Percentiles rank a stretch among this genome's conserved stretches.
Conservation (phyloP, 768 basidiomycete species). For the Boletellus ananiceps region DNA sequence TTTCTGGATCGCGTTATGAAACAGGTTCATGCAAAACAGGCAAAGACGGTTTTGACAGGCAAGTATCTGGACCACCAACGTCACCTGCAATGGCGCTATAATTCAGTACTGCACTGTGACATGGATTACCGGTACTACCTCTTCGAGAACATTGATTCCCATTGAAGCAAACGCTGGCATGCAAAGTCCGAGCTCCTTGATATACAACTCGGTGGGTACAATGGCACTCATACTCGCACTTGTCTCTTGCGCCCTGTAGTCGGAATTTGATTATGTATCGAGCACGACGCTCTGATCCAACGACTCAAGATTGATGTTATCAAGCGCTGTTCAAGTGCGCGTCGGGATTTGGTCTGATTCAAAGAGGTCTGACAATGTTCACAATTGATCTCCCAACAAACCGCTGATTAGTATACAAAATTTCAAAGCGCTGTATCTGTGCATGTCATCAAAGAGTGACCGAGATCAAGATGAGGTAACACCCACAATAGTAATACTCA, state of each 20-base stretch:
- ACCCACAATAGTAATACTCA: constrained; percentile 87
- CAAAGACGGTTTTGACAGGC: too few species aligned
- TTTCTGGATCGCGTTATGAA: too few species aligned
- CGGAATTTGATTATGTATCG: not conserved
- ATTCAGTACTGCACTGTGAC: too few species aligned
- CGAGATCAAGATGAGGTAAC: not conserved
- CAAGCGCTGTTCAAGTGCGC: not conserved
- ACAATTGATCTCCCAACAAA: not conserved
- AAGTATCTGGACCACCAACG: too few species aligned
- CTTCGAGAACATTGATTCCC: too few species aligned
- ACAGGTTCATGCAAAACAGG: too few species aligned
- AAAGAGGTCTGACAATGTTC: not conserved
- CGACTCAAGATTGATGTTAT: not conserved
- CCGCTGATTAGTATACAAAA: constrained; percentile 1
- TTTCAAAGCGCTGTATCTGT: constrained; percentile 44
- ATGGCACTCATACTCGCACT: not conserved
- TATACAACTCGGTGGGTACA: not conserved
- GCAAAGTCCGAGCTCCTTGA: not conserved
- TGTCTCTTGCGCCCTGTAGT: not conserved
- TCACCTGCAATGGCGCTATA: too few species aligned
- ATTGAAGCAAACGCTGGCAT: not conserved
- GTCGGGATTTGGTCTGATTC: not conserved
- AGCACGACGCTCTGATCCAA: not conserved
- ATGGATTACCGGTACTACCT: too few species aligned
- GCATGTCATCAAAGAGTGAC: constrained; percentile 4